These are phyloP conservation scores for Lunasporangiospora selenospora DNA, from an alignment of 192 early-diverging fungal species.

Conservation along the genomic window DNA sequence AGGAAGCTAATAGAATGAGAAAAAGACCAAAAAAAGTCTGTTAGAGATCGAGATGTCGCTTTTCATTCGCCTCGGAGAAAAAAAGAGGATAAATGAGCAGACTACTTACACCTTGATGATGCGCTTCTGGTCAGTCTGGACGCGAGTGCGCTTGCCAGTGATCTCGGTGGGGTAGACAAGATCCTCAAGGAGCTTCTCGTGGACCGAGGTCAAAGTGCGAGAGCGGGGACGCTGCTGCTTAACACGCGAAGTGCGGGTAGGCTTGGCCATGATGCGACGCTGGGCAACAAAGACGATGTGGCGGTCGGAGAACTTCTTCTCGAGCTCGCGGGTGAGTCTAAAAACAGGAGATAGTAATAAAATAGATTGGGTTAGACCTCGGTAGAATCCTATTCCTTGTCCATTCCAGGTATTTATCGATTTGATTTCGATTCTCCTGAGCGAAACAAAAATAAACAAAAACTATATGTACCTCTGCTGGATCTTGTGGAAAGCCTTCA, in stretches of 20 bases:
- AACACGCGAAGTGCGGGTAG: slow-evolving; percentile 85
- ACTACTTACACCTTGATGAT: slow-evolving; percentile 89
- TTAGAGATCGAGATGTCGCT: slow-evolving; percentile 1
- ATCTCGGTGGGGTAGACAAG: slow-evolving; percentile 99
- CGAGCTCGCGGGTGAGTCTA: slow-evolving; percentile 94
- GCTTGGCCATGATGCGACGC: slow-evolving; percentile 96
- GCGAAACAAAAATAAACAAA: background rate
- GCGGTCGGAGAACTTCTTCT: slow-evolving; percentile 99
- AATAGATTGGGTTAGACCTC: too few species aligned
- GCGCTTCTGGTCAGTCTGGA: slow-evolving; percentile 94
- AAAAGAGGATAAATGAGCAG: background rate
- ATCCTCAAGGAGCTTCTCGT: slow-evolving; percentile 97
- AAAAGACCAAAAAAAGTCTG: slow-evolving; percentile 11
- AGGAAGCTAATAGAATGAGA: background rate
- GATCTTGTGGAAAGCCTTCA: slow-evolving; percentile 97
- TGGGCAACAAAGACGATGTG: slow-evolving; percentile 94
- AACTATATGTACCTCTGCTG: slow-evolving; percentile 71
- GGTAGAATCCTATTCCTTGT: background rate
- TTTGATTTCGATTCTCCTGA: background rate
- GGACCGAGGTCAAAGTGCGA: slow-evolving; percentile 95
- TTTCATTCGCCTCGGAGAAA: background rate
- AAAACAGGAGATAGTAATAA: background rate
- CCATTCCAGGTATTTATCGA: slow-evolving; percentile 19
- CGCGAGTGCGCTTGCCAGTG: slow-evolving; percentile 97
- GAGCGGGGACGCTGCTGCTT: slow-evolving; percentile 95